Evolutionary conservation across 768 basidiomycete species (phyloP), one percentile per base, ranked within the genome.

Genomic region (Pleurotus ostreatus): DNA sequence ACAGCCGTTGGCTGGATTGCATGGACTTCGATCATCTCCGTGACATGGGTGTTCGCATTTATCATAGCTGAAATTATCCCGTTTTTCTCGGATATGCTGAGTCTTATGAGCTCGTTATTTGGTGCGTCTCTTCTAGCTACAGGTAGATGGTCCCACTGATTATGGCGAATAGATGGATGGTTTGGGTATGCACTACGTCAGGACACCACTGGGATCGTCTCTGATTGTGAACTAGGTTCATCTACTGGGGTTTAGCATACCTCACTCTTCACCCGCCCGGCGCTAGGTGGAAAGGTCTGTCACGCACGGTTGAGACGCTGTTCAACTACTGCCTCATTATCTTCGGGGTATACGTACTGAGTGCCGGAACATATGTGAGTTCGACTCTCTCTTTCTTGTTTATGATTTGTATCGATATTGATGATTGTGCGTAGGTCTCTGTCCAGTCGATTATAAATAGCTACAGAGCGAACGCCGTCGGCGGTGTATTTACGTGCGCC

Each of bases 161-260:
- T 11, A 34, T 22, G 18, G 44, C 25, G 20, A 39, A 39, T 46
- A 67, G 67, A 67, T 54, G 63, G 69, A 7, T 72, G 69, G 69
- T 74, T 70, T 57, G 71, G 75, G 55, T 60, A 40, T 4, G 60
- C 16, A 30, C 5, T 41, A 16, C 12, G 51, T 44, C 15, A 46
- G n/a, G 5, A 41, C 4, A 22, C 16, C 25, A 25, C 5, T 22
- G 22, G 43, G 46, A 30, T 20, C 47, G 30, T 48, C 48, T 49
- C 46, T 46, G n/a, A 51, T 57, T 22, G 30, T 30, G 12, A 53
- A 65, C 38, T 56, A 69, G 61, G 2, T 77, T 74, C 60, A 74
- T 76, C 18, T 76, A 75, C 65, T 77, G 75, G 74, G 74, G 70
- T 7, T 73, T 76, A 71, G 73, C 74, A 11, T 77, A 76, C 62